These are phyloP conservation scores for Neoconidiobolus thromboides DNA, from an alignment of 371 early-diverging fungal species.

Conservation along the genomic window DNA sequence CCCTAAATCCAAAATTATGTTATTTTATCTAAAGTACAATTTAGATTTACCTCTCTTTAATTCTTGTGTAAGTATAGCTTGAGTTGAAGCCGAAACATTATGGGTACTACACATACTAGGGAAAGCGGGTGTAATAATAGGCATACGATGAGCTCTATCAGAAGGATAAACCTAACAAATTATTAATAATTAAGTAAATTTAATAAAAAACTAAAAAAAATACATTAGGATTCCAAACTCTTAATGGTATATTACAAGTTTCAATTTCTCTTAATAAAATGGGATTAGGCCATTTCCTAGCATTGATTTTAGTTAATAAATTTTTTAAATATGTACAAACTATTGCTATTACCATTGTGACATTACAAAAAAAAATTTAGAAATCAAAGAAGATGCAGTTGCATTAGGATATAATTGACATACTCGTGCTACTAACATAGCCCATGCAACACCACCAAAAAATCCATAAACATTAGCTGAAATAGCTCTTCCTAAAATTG, in stretches of 20 bases:
- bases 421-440: conserved; percentile 92
- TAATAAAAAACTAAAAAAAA: background rate
- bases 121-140: conserved; percentile 99
- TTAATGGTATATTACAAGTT: conserved; percentile 75
- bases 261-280: conserved; percentile 85
- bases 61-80: conserved; percentile 66
- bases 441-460: conserved; percentile 99
- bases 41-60: conserved; percentile 35
- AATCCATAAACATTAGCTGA: conserved; percentile 98
- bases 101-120: conserved; percentile 99
- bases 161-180: conserved; percentile 45
- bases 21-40: background rate
- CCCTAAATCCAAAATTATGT: conserved; percentile 14
- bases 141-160: conserved; percentile 93
- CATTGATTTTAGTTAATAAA: background rate
- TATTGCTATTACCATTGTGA: conserved; percentile 48
- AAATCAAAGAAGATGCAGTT: conserved; percentile 66
- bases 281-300: conserved; percentile 89
- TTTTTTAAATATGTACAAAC: background rate
- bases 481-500: conserved; percentile 37
- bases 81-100: conserved; percentile 90
- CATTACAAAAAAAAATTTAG: conserved; percentile 83
- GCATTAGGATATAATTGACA: conserved; percentile 98
- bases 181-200: background rate
- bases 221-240: conserved; percentile 96